Evolutionary conservation across 2,329 filamentous ascomycete species (phyloP).

Genomic region (Hymenoscyphus fructigenus): DNA sequence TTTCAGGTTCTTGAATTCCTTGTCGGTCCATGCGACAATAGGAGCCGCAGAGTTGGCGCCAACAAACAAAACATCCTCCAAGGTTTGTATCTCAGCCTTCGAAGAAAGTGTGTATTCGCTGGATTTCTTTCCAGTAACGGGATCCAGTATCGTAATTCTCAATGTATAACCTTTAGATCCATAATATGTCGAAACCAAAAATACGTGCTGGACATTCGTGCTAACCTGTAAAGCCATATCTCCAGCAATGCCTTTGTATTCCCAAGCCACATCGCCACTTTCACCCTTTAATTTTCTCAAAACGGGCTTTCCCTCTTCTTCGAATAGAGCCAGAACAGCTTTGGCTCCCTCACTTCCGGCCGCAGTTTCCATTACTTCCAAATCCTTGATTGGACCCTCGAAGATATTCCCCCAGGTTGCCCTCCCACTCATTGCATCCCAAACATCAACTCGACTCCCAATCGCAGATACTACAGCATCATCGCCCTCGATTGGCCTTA

Average conservation of each 20-base stretch:
- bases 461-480: conserved; percentile 73
- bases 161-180: conserved; percentile 69
- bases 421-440: conserved; percentile 80
- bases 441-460: conserved; percentile 70
- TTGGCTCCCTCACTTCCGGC: conserved; percentile 51
- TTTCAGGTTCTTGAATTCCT: conserved; percentile 59
- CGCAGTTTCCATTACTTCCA: conserved; percentile 74
- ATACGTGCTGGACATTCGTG: conserved; percentile 68
- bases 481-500: conserved; percentile 77
- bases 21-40: conserved; percentile 74
- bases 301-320: conserved; percentile 53
- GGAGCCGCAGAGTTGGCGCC: conserved; percentile 74
- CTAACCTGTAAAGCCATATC: conserved; percentile 74
- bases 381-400: conserved; percentile 58
- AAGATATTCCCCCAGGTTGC: conserved; percentile 72
- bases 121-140: conserved; percentile 67
- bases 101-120: conserved; percentile 71
- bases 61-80: conserved; percentile 69
- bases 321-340: conserved; percentile 70
- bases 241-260: conserved; percentile 65
- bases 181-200: conserved; percentile 78
- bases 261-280: conserved; percentile 76
- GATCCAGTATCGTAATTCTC: conserved; percentile 72
- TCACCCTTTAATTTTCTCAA: conserved; percentile 72
- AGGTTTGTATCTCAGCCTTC: conserved; percentile 68